Percentiles rank a stretch among this genome's conserved stretches.
phyloP scores from a whole-genome alignment of 2,329 filamentous ascomycete species.

The Alternaria arborescens region DNA sequence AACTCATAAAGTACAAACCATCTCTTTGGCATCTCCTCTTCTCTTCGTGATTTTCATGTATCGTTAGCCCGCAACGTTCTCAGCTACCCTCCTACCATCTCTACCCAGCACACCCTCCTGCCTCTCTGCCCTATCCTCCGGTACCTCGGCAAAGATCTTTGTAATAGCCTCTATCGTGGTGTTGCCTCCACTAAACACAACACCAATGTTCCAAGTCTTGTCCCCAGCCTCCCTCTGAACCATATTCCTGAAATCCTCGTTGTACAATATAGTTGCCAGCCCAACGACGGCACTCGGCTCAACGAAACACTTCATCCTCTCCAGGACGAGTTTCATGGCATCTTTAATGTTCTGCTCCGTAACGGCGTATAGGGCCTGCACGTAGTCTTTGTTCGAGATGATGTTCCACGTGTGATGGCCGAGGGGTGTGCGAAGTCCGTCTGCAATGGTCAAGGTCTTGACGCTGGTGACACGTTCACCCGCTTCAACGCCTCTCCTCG shows the following conservation, averaged over 20 bases:
- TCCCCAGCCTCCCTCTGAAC: constrained; percentile 76
- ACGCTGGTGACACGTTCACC: constrained; percentile 73
- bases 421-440: constrained; percentile 85
- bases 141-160: constrained; percentile 59
- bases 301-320: constrained; percentile 89
- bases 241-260: constrained; percentile 76
- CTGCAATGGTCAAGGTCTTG: constrained; percentile 81
- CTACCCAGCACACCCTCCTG: constrained; percentile 51
- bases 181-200: constrained; percentile 71
- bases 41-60: not conserved
- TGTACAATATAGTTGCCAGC: constrained; percentile 81
- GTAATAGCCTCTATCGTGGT: constrained; percentile 69
- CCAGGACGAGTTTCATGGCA: constrained; percentile 79
- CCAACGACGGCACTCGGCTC: constrained; percentile 89
- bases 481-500: constrained; percentile 71
- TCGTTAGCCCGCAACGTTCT: constrained; percentile 58
- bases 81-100: constrained; percentile 54
- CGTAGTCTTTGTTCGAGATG: constrained; percentile 75
- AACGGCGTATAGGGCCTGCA: constrained; percentile 75
- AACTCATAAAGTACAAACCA: not conserved
- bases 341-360: constrained; percentile 81
- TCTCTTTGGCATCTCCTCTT: not conserved
- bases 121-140: constrained; percentile 47
- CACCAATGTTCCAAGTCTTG: constrained; percentile 75
- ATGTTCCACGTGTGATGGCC: constrained; percentile 79